phyloP scores from a whole-genome alignment of 139 green algal genomes.

The Diplosphaera chodatii region DNA sequence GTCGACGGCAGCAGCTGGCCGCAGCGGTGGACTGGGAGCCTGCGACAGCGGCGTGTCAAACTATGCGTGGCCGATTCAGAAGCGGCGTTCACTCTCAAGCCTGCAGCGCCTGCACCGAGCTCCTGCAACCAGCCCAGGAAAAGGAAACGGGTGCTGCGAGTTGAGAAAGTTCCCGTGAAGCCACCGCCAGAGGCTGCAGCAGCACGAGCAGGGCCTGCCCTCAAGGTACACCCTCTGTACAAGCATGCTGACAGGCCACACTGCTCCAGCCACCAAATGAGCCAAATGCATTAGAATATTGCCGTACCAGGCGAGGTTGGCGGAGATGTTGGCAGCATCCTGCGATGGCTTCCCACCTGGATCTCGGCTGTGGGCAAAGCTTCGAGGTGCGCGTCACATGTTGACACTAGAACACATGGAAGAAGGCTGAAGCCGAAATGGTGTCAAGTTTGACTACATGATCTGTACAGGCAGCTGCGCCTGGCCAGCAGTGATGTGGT shows the following conservation, averaged over 20 bases:
- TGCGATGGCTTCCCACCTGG: conserved; percentile 1
- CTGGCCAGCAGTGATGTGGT: conserved; percentile 53
- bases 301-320: neutral
- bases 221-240: neutral
- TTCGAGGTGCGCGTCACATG: conserved; percentile 1
- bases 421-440: too few relatives aligned
- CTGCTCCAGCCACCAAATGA: too few relatives aligned
- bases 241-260: too few relatives aligned
- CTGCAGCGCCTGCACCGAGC: too few relatives aligned
- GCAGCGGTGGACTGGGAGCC: too few relatives aligned
- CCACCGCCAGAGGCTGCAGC: neutral
- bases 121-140: neutral
- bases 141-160: neutral
- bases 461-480: conserved; percentile 23
- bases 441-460: too few relatives aligned
- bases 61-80: too few relatives aligned
- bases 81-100: too few relatives aligned
- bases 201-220: too few relatives aligned
- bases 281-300: neutral
- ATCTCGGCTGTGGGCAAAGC: conserved; percentile 18
- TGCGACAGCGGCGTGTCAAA: too few relatives aligned
- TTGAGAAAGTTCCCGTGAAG: neutral
- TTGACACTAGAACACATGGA: too few relatives aligned
- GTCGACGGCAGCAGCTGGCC: too few relatives aligned
- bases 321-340: neutral